Percentiles rank a stretch among this genome's conserved stretches.
phyloP scores from a whole-genome alignment of 345 rosid species.

The Salix koriyanagi region DNA sequence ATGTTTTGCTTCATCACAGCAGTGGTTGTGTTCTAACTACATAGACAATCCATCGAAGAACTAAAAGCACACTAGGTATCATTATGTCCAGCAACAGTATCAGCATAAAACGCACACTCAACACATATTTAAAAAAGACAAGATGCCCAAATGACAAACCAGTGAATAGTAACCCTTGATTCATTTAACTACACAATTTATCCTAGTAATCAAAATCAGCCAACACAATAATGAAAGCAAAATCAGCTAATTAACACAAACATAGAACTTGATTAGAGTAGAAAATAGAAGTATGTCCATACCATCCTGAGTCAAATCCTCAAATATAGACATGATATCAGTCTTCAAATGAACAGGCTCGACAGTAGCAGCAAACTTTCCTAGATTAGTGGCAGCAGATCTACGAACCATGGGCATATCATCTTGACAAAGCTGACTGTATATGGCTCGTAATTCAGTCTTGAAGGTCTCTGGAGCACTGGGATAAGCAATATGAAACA shows the following conservation, averaged over 20 bases:
- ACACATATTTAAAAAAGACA: too few relatives aligned
- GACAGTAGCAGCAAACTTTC: conserved; percentile 91
- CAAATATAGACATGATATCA: conserved; percentile 83
- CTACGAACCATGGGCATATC: conserved; percentile 99
- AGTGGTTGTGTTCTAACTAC: too few relatives aligned
- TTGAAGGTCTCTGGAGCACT: conserved; percentile 74
- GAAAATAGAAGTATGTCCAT: conserved; percentile 8
- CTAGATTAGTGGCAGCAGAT: conserved; percentile 89
- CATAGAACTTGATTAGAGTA: neutral
- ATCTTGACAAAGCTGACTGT: conserved; percentile 85
- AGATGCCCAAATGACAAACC: too few relatives aligned
- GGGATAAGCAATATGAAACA: conserved; percentile 86
- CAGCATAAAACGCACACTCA: too few relatives aligned
- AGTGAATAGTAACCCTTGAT: neutral
- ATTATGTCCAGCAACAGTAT: too few relatives aligned
- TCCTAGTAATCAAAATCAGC: neutral
- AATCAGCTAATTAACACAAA: neutral
- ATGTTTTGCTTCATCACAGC: too few relatives aligned
- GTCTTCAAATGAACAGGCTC: conserved; percentile 75
- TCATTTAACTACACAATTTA: neutral
- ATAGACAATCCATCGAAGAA: too few relatives aligned
- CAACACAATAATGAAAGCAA: neutral
- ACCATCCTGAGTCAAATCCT: conserved; percentile 97
- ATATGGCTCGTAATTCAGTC: conserved; percentile 63
- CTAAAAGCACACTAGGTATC: too few relatives aligned